A percentile compares a stretch with the other conserved stretches of the same genome.
These are phyloP conservation scores for Selaginella tamariscina DNA, from an alignment of 75 land plant genomes.

Conservation along the genomic window DNA sequence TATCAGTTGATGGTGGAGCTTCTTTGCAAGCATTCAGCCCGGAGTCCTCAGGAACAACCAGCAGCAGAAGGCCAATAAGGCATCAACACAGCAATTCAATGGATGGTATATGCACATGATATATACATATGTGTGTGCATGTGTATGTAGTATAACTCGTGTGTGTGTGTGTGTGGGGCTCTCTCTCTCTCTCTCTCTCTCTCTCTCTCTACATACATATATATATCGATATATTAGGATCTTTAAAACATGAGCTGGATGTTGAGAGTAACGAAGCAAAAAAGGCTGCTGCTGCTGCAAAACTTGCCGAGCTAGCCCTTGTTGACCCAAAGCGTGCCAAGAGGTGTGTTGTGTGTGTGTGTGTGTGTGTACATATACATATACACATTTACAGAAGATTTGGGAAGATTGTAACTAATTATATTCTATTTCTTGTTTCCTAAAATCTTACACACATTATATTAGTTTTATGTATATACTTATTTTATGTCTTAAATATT, in stretches of 20 bases:
- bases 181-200: no score
- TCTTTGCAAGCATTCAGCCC: constrained; percentile 39
- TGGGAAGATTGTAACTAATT: no score
- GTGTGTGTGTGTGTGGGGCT: no score
- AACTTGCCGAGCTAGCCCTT: constrained; percentile 4
- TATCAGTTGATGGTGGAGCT: constrained; percentile 79
- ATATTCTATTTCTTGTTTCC: neutral
- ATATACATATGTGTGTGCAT: no score
- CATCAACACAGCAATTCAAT: constrained; percentile 37
- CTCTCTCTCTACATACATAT: no score
- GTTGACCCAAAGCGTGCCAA: constrained; percentile 11
- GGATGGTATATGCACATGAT: constrained; percentile 23
- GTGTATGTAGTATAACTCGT: no score
- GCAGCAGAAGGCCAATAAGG: constrained; percentile 13
- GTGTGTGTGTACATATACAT: no score
- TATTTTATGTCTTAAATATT: neutral
- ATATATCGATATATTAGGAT: no score
- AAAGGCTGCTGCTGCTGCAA: neutral
- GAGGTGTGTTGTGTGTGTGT: no score
- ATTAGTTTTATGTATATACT: neutral
- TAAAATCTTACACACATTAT: neutral
- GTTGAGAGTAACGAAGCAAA: neutral
- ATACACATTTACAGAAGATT: no score
- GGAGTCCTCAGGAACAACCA: constrained; percentile 23
- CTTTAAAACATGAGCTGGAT: neutral